Evolutionary conservation across 2,329 filamentous ascomycete genomes (phyloP), one percentile per base, ranked within the genome.

Genomic region (Aspergillus bombycis): DNA sequence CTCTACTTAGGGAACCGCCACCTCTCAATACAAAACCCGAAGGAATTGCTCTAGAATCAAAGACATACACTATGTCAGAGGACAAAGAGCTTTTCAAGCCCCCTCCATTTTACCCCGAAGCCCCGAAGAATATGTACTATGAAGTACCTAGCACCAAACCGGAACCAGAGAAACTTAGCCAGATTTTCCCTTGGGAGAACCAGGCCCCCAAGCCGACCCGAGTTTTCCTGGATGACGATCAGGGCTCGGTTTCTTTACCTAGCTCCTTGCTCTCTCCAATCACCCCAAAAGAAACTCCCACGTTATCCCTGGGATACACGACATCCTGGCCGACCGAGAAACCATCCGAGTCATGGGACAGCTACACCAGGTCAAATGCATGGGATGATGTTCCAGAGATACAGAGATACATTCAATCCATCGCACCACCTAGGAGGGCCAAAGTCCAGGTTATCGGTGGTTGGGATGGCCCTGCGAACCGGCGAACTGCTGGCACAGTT

Each of bases 361-460:
- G 84, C 54, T 97, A 91, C 75, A 83, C 87, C n/a, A 86, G 88
- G 54, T 87, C 84, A 57, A 99, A 98, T 77, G 94, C 93, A 19
- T 99, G 95, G 95, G 95, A 99, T 72, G 91, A 92, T 59, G 86
- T 96, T 58, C 91, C 92, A 14, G 91, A 92, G 68, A 99, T 99
- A 71, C 89, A 92, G 72, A 86, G 87, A 67, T 99, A 97, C 75
- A 91, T 98, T 60, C 91, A 92, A 67, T 85, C 87, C 59, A 82
- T 96, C 61, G 88, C 91, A 70, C 88, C 89, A 75, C 84, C 87
- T 72, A 85, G 83, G 62, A 84, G 82, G 64, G 83, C 77, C 58
- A 82, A 81, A 66, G 69, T 79, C 48, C 79, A 83, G 64, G 78
- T 81, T n/a, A 62, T 78, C 50, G 67, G 71, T 2, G 68, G 70